Base-by-base conservation (phyloP, 2,329 filamentous ascomycete species). In the Talaromyces sp. region DNA sequence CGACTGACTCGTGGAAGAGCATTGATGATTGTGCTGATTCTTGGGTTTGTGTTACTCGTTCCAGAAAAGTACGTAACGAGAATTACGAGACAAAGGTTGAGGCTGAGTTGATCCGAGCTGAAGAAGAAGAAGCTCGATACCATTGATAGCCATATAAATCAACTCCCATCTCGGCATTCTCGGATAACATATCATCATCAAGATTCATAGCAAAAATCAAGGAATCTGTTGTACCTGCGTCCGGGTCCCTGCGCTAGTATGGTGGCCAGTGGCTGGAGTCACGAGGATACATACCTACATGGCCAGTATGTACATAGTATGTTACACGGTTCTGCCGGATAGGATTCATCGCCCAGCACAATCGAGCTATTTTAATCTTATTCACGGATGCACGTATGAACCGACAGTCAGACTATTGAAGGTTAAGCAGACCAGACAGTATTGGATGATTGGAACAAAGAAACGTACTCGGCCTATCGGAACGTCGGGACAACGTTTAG, bases 241-340 rank as follows among this genome's bases (percentile, higher is more conserved):
- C 51, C 53, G 61, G 61, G 53, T 58, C 62, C 62, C 62, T 64
- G 62, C 62, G 25, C 62, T 64, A 63, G 61, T 25, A 38, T 45
- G 22, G 7, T 34, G 29, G 51, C 22, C 29, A 22, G 31, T 56
- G 53, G 53, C 53, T 56, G 53, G 51, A 36, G 53, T 56, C 53
- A 56, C 53, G 53, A 56, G 53, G 53, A 22, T 53, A 53, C 15
- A 2, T 51, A 51, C 47, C 19, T 49, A 17, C 25, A 25, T 47
- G 11, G 45, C 11, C 34, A 36, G 38, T 36, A 2, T 19, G 29
- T 56, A 15, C 19, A 3, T 36, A 15, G n/a, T 15, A 38, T 56
- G 19, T 36, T 22, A 38, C 53, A 17, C 31, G n/a, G 53, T 36
- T 54, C 27, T 49, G 45, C 45, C 22, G 22, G 47, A 15, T 51